Percentiles rank a stretch among this genome's conserved stretches.
Conservation (phyloP, 73 alveolate species). For the Breviolum minutum region DNA sequence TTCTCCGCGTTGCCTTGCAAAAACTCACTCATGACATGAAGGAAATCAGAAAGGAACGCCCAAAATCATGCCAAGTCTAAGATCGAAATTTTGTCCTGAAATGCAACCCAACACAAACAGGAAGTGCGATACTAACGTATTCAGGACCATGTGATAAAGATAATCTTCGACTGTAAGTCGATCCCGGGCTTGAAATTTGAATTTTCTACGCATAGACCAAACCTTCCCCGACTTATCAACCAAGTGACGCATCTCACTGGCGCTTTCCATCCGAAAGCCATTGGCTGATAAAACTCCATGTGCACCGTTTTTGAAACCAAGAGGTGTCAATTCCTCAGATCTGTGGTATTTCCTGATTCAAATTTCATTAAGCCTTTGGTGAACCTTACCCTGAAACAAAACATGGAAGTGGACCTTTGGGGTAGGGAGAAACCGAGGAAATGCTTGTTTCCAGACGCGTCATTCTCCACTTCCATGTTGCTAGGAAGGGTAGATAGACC, state of each 20-base stretch:
- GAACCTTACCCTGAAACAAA: neutral
- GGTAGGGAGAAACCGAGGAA: neutral
- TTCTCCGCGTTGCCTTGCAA: neutral
- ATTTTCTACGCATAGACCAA: too few relatives aligned
- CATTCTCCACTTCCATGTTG: too few relatives aligned
- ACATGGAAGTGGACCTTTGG: neutral
- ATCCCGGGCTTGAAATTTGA: too few relatives aligned
- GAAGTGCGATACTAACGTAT: neutral
- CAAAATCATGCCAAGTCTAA: too few relatives aligned
- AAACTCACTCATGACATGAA: neutral
- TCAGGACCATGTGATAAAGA: too few relatives aligned
- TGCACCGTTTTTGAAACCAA: neutral
- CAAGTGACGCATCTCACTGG: neutral
- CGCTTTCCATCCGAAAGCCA: neutral
- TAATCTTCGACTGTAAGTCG: too few relatives aligned
- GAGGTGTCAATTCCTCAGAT: neutral
- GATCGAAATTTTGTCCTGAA: too few relatives aligned
- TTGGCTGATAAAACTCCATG: neutral
- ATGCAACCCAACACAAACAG: too few relatives aligned
- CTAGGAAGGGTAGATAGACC: too few relatives aligned
- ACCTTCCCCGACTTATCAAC: neutral
- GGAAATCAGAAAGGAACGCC: neutral
- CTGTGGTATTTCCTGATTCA: too few relatives aligned
- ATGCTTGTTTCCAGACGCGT: neutral
- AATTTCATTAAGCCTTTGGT: neutral